Evolutionary conservation across 2,329 filamentous ascomycete species (phyloP), one percentile per base, ranked within the genome.

Genomic region (Pseudogymnoascus destructans): DNA sequence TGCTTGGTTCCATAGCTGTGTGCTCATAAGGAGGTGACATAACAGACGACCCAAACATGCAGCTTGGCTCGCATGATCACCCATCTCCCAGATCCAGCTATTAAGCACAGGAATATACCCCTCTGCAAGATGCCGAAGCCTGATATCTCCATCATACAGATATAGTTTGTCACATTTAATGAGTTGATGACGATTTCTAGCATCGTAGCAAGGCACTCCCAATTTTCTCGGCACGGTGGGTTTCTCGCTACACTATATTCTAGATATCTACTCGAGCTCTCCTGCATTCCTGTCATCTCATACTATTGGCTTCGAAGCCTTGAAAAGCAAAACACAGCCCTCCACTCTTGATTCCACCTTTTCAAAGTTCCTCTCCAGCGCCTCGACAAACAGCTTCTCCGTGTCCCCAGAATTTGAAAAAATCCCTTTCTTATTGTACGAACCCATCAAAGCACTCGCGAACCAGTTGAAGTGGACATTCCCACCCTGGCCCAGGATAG

Each of bases 391-490:
- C 3, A 65, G 68, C 57, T 69, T 69, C 30, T 61, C 59, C 3
- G 57, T 67, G 58, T 76, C 74, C 0, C 68, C 65, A 64, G 66
- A 70, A 62, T 75, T 76, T 42, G 68, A 66, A 62, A 76, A 74
- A 1, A 73, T 58, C 2, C 69, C 67, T 7, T 65, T 60, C 25
- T 61, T 58, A 61, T 75, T 74, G 56, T 73, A 74, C 33, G 64
- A 56, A 17, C 60, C 64, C 58, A 73, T 62, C 4, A 71, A 46
- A 6, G 62, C 62, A 1, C 65, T 65, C 3, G 57, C 62, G 66
- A 62, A 63, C 65, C 64, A 57, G 63, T 64, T 58, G 61, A 70
- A 23, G 61, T 63, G 25, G 63, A 64, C 61, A 49, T 27, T 4
- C n/a, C 23, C 42, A 55, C 65, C 54, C 61, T 66, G 11, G 66